These are phyloP conservation scores for Trypanosoma caninum DNA, from an alignment of 208 protist species.

Conservation along the genomic window DNA sequence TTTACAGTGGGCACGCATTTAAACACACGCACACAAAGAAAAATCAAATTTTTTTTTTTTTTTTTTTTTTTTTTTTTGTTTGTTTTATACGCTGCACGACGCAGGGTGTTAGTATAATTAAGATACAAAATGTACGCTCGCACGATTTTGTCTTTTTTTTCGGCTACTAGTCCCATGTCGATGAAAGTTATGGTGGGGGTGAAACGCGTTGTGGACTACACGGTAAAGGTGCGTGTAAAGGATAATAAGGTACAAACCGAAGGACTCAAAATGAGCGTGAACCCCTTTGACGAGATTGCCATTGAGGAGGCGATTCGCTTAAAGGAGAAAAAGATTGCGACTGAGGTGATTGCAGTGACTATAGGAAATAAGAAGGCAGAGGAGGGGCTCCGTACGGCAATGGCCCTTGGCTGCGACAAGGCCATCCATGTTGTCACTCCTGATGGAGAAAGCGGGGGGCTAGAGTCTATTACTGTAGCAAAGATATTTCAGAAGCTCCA, in stretches of 20 bases:
- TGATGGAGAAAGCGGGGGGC: constrained; percentile 47
- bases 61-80: neutral
- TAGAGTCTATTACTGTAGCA: constrained; percentile 92
- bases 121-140: constrained; percentile 26
- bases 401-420: constrained; percentile 96
- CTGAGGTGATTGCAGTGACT: constrained; percentile 93
- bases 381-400: constrained; percentile 89
- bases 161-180: constrained; percentile 37
- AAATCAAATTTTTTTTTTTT: too few relatives aligned
- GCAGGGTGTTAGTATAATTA: too few relatives aligned
- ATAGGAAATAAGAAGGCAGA: constrained; percentile 89
- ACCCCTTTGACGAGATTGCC: constrained; percentile 97
- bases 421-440: constrained; percentile 90
- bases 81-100: neutral
- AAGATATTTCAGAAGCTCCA: constrained; percentile 92
- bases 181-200: constrained; percentile 94
- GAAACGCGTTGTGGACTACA: constrained; percentile 97
- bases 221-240: constrained; percentile 95
- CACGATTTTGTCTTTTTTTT: constrained; percentile 32
- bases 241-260: constrained; percentile 93
- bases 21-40: too few relatives aligned
- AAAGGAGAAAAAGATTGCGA: constrained; percentile 90
- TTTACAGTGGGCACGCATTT: too few relatives aligned
- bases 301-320: constrained; percentile 94
- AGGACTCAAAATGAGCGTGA: constrained; percentile 96